Conservation (phyloP, 1,139 yeast species). For the Pichia sp. region DNA sequence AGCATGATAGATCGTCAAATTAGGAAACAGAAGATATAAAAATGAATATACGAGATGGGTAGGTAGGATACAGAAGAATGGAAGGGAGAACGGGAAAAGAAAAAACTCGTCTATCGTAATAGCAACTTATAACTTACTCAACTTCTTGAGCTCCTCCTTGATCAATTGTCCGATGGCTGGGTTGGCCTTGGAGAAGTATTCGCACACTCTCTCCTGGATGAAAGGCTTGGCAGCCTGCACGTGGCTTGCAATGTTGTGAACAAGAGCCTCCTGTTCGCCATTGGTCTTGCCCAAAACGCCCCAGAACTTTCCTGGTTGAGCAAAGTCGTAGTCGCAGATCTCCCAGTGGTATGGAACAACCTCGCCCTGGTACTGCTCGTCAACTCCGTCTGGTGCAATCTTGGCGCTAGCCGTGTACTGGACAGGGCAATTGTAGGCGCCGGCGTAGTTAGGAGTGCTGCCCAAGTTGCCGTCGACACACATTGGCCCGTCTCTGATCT, state of each 20-base stretch:
- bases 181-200: conserved; percentile 70
- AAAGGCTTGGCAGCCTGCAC: conserved; percentile 63
- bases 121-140: conserved; percentile 14
- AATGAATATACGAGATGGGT: neutral
- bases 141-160: conserved; percentile 46
- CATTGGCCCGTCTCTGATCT: conserved; percentile 84
- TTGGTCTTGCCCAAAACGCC: conserved; percentile 68
- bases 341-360: conserved; percentile 90
- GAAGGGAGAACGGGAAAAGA: neutral
- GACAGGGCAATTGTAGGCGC: conserved; percentile 42
- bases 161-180: conserved; percentile 59
- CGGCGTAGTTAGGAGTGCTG: conserved; percentile 72
- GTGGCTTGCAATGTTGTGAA: conserved; percentile 80
- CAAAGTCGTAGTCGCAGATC: conserved; percentile 52
- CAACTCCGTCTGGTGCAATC: conserved; percentile 42
- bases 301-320: conserved; percentile 68
- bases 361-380: conserved; percentile 85
- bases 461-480: conserved; percentile 83
- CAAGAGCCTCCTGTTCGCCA: conserved; percentile 78
- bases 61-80: neutral
- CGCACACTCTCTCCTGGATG: conserved; percentile 77
- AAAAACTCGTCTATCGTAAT: neutral
- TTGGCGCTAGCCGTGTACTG: conserved; percentile 25
- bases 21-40: neutral
- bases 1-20: too few relatives aligned